Conservation (phyloP, 495 filamentous ascomycete genomes). For the Barbatosphaeria neglecta region DNA sequence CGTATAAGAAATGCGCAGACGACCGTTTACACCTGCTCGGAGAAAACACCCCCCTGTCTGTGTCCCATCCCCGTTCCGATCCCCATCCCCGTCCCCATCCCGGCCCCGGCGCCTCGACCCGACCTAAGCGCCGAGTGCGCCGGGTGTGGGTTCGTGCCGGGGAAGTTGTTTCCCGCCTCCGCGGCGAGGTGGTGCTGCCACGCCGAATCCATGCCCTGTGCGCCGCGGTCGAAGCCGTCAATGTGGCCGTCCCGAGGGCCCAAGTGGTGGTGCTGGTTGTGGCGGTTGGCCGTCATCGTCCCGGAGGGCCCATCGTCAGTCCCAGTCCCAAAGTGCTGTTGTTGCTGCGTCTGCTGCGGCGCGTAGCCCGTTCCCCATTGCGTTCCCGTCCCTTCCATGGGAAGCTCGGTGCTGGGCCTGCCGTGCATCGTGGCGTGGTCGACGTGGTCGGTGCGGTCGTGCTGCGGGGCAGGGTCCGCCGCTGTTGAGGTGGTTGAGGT, state of each 20-base stretch:
- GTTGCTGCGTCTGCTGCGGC: background rate
- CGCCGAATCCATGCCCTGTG: no score
- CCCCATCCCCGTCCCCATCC: background rate
- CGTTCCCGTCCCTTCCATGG: no score
- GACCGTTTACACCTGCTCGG: no score
- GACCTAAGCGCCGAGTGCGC: background rate
- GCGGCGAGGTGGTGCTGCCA: no score
- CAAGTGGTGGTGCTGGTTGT: no score
- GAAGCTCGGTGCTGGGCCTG: background rate
- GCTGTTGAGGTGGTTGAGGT: background rate
- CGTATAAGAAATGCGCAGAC: no score
- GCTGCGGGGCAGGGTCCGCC: background rate
- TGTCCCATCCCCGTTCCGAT: background rate
- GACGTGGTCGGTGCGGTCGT: background rate
- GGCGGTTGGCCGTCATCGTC: no score
- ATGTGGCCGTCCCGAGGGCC: no score
- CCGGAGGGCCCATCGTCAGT: no score
- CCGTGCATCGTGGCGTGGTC: background rate
- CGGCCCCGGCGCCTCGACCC: background rate
- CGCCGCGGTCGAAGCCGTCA: no score
- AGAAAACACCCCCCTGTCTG: no score
- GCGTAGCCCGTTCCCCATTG: background rate
- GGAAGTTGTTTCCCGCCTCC: background rate
- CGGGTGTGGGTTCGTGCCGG: background rate
- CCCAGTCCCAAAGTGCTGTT: background rate